phyloP scores from a whole-genome alignment of 176 grass and related monocot genomes.

The Bonia amplexicaulis region DNA sequence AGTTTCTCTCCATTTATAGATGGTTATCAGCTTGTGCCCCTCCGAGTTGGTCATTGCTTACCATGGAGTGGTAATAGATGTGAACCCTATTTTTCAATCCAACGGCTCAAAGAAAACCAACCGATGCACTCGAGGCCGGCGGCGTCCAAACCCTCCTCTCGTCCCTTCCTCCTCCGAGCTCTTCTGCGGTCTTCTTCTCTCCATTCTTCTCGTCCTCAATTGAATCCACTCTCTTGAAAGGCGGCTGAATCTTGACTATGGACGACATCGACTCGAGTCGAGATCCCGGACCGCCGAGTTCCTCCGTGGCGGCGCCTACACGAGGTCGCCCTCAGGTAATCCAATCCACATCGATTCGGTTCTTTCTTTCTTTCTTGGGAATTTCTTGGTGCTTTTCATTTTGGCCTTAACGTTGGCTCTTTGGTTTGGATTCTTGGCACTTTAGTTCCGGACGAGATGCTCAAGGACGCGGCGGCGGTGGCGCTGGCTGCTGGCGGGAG shows the following conservation, averaged over 20 bases:
- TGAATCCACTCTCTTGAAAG: not conserved
- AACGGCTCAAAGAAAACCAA: not conserved
- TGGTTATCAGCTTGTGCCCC: no score
- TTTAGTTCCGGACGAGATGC: constrained; percentile 74
- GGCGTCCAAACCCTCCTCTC: not conserved
- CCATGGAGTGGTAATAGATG: no score
- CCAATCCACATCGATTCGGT: no score
- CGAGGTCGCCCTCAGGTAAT: constrained; percentile 70
- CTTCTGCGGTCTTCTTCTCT: not conserved
- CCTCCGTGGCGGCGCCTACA: constrained; percentile 50
- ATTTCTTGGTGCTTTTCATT: not conserved
- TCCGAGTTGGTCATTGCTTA: no score
- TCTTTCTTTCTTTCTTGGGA: not conserved
- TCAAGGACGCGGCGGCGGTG: constrained; percentile 58
- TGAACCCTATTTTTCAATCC: not conserved
- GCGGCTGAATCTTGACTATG: constrained; percentile 25
- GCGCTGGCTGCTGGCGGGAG: constrained; percentile 45
- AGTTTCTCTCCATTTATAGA: no score
- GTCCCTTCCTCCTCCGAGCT: not conserved
- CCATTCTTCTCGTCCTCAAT: not conserved
- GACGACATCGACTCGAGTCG: constrained; percentile 48
- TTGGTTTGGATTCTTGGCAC: not conserved
- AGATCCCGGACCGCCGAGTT: constrained; percentile 56
- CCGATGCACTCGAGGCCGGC: not conserved
- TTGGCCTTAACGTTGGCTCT: not conserved